phyloP scores from a whole-genome alignment of 495 filamentous ascomycete species.

The Penicillium canariense region DNA sequence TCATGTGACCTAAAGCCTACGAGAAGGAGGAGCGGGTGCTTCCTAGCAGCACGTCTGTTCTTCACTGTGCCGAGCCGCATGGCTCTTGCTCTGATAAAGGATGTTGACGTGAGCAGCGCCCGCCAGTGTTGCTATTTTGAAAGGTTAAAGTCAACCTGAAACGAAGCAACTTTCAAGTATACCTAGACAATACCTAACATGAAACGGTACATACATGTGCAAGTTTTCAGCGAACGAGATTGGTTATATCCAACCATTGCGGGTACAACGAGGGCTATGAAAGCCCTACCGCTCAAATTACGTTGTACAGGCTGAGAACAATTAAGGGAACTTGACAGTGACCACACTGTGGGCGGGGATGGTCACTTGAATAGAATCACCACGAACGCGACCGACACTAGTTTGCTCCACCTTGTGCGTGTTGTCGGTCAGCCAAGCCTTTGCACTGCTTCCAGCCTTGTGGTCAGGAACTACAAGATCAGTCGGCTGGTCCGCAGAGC shows the following conservation, averaged over 20 bases:
- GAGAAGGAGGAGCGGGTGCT: not conserved
- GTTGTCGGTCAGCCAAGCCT: conserved; percentile 1
- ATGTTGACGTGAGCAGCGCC: not conserved
- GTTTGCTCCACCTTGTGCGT: not conserved
- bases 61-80: not conserved
- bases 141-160: not conserved
- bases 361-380: not conserved
- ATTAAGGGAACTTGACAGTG: conserved; percentile 2
- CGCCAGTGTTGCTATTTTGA: not conserved
- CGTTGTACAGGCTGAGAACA: not conserved
- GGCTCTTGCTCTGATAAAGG: not conserved
- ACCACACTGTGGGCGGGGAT: not conserved
- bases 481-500: not conserved
- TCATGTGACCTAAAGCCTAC: not conserved
- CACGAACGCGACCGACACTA: not conserved
- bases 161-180: not conserved
- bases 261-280: not conserved
- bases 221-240: not conserved
- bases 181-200: not conserved
- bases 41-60: not conserved
- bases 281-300: not conserved
- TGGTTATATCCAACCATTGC: not conserved
- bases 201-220: not conserved
- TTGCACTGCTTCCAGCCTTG: not conserved
- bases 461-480: not conserved